Conservation (phyloP, 177 flowering plant species). For the Vitis hybrid region DNA sequence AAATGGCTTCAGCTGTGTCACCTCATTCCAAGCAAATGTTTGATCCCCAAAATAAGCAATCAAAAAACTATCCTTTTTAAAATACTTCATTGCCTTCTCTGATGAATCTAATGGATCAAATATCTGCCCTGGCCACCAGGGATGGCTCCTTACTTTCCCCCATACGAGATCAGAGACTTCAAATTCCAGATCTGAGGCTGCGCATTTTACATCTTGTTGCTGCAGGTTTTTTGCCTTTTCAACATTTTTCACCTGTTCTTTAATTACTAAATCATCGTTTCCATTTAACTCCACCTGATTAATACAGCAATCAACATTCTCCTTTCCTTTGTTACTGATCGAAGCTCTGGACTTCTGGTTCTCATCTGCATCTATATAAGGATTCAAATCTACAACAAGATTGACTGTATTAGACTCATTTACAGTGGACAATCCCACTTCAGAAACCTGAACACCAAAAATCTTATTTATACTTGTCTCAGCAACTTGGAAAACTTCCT, state of each 20-base stretch:
- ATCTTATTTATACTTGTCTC: conserved; percentile 1
- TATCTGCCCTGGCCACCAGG: conserved; percentile 99
- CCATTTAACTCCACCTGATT: background rate
- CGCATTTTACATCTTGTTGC: conserved; percentile 3
- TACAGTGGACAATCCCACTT: background rate
- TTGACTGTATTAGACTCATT: background rate
- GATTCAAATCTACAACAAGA: conserved; percentile 18
- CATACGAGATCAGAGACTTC: conserved; percentile 65
- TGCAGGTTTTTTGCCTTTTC: background rate
- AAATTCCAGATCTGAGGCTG: conserved; percentile 23
- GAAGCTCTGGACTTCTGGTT: background rate
- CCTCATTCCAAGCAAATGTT: conserved; percentile 88
- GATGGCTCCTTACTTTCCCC: conserved; percentile 91
- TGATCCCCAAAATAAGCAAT: conserved; percentile 85
- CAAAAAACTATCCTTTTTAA: conserved; percentile 43
- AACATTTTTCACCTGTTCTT: background rate
- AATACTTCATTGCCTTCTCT: conserved; percentile 51
- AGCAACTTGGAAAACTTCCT: background rate
- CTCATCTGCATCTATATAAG: background rate
- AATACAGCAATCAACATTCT: background rate
- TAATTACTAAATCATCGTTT: conserved; percentile 1
- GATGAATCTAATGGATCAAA: conserved; percentile 63
- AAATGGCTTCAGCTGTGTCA: conserved; percentile 61
- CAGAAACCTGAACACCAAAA: background rate
- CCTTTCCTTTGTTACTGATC: background rate